Conservation (phyloP, 306 rosid species). For the Neltuma alba region DNA sequence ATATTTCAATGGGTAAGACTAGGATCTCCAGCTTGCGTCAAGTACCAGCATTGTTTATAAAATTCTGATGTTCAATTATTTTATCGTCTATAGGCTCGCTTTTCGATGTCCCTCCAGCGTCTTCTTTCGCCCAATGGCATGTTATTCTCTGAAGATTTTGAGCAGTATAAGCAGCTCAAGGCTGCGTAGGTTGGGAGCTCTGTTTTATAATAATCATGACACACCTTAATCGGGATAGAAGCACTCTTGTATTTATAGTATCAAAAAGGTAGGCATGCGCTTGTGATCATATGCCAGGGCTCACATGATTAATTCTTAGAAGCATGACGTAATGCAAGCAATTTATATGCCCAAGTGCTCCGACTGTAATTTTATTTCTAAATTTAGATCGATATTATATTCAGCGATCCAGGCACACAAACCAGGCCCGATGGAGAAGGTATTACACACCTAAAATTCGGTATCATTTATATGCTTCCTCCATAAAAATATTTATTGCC, state of each 20-base stretch:
- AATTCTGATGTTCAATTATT: conserved; percentile 27
- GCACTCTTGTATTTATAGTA: neutral
- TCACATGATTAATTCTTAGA: neutral
- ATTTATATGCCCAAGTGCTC: neutral
- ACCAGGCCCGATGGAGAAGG: neutral
- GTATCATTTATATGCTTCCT: too few species aligned
- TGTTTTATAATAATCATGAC: conserved; percentile 10
- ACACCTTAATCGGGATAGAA: neutral
- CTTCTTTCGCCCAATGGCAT: conserved; percentile 64
- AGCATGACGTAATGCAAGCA: neutral
- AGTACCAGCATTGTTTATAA: conserved; percentile 25
- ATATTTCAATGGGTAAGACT: conserved; percentile 87
- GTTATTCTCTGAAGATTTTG: conserved; percentile 52
- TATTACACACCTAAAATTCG: too few species aligned
- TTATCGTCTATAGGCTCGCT: conserved; percentile 48
- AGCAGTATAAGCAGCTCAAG: conserved; percentile 38
- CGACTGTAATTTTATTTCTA: neutral
- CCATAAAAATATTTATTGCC: too few species aligned
- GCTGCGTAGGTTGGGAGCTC: conserved; percentile 40
- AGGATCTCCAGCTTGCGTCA: conserved; percentile 24
- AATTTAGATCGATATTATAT: neutral
- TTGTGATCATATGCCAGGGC: neutral
- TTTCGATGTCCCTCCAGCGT: conserved; percentile 63
- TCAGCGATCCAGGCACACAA: neutral
- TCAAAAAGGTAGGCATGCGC: neutral